phyloP scores from a whole-genome alignment of 805 yeast species.

The Brettanomyces naardenensis region DNA sequence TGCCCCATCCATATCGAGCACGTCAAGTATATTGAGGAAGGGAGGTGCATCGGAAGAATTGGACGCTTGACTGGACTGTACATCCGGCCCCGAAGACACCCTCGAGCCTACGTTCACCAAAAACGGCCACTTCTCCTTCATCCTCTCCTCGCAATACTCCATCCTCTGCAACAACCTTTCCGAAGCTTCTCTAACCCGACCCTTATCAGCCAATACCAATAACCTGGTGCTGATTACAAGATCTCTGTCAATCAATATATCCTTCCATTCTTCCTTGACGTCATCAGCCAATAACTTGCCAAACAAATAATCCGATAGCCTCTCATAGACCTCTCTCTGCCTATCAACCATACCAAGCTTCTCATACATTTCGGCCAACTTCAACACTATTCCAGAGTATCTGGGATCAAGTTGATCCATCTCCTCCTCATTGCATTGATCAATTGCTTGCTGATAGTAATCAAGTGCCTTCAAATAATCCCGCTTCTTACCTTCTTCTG shows the following conservation, averaged over 20 bases:
- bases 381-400: slow-evolving; percentile 85
- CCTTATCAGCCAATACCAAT: slow-evolving; percentile 14
- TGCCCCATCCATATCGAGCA: slow-evolving; percentile 10
- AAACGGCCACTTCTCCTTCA: slow-evolving; percentile 13
- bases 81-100: background rate
- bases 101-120: slow-evolving; percentile 1
- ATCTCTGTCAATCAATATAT: slow-evolving; percentile 22
- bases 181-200: slow-evolving; percentile 7
- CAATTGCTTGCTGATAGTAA: slow-evolving; percentile 67
- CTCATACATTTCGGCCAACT: slow-evolving; percentile 83
- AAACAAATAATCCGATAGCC: slow-evolving; percentile 20
- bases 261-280: slow-evolving; percentile 14
- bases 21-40: slow-evolving; percentile 11
- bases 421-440: slow-evolving; percentile 46
- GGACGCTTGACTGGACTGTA: too few species aligned
- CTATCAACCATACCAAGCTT: slow-evolving; percentile 51
- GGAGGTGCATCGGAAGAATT: too few species aligned
- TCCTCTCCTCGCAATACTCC: slow-evolving; percentile 18
- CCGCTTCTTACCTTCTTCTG: slow-evolving; percentile 63
- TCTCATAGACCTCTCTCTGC: slow-evolving; percentile 50
- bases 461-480: slow-evolving; percentile 64
- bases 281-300: slow-evolving; percentile 18
- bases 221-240: slow-evolving; percentile 21
- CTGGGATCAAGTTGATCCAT: slow-evolving; percentile 62
- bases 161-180: slow-evolving; percentile 22